Evolutionary conservation across 1,284 basidiomycete species (phyloP), one percentile per base, ranked within the genome.

Genomic region (Pterulicium gracile): DNA sequence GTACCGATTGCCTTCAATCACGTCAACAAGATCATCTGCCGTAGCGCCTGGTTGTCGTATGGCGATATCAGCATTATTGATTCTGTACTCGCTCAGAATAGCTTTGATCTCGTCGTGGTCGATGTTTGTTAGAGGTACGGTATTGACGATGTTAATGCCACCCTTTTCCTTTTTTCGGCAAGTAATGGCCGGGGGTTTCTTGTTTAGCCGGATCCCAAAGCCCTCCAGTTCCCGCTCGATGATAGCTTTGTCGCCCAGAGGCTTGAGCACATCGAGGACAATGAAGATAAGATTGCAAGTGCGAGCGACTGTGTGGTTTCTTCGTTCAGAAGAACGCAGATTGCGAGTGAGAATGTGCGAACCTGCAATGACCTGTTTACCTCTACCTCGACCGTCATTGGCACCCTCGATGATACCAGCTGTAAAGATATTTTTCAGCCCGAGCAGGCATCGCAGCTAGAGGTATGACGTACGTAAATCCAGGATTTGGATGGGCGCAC

Each of bases 251-350:
- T 99, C 95, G 39, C 85, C 87, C 19, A 98, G 77, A 10, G 96
- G 96, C 67, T 98, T 99, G 35, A 96, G 77, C 12, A 98, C 96
- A 59, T 99, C 96, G 35, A 99, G 78, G 22, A 98, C 88, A 61
- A 99, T 98, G 65, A 98, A 98, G 54, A 99, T 98, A 43, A 98
- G 81, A 64, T 98, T 94, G 64, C 96, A 98, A 42, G 96, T 98
- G 52, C 95, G 81, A 17, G 94, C 93, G 52, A 98, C 94, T 88
- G 64, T 21, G 45, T 21, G 45, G 49, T 52, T 53, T 45, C 52
- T 47, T 47, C 46, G 17, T 22, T 44, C 46, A 35, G 17, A 49
- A 27, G 50, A 47, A 35, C 47, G 19, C 36, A 45, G 47, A 47
- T 48, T 27, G 43, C 50, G 47, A 45, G 21, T 43, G 51, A 46